Base-by-base conservation (phyloP, 495 filamentous ascomycete genomes). In the Clavariopsis aquatica region DNA sequence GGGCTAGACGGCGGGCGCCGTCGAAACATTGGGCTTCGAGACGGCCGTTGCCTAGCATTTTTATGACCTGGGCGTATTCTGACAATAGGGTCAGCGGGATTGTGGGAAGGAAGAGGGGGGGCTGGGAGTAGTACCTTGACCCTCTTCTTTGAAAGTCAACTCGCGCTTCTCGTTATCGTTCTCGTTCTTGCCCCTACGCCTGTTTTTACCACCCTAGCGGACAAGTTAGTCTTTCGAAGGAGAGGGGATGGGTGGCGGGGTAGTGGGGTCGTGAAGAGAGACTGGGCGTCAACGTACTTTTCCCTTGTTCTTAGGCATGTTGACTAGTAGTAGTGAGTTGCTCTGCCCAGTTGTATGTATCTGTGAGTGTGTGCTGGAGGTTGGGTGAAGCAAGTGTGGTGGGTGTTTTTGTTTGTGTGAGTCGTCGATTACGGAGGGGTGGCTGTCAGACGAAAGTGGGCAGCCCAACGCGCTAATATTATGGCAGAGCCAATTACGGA, bases 141-240 rank as follows among this genome's bases (percentile, higher is more conserved):
- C 94, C 71, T 98, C 94, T 77, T 98, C 94, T 79, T 97, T 97
- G 87, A 98, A 98, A 64, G 90, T 90, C 56, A 98, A 85, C 79
- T 98, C 94, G 75, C 94, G 94, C 86, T 97, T 97, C 83, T 97
- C 93, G 74, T 96, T 96, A 83, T 95, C 92, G 83, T 97, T 98
- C 83, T 98, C 94, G 84, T 98, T 98, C 91, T 98, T 98, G 79
- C 94, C 94, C 79, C 94, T 88, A 81, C 94, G 86, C 76, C 94
- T 82, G 80, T 98, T 98, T 84, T 98, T 98, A 83, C 94, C 94
- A 77, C 94, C 94, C 90, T 97, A 72, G 79, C 65, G n/a, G 27
- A 26, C 51, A 41, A 53, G 57, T 73, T 34, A 71, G 66, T 38
- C 69, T 52, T 8, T 22, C 2, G 24, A 46, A 24, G 47, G n/a